Percentiles rank a stretch among this genome's conserved stretches.
Conservation (phyloP, 2,329 filamentous ascomycete genomes). For the Botrytis galanthina region DNA sequence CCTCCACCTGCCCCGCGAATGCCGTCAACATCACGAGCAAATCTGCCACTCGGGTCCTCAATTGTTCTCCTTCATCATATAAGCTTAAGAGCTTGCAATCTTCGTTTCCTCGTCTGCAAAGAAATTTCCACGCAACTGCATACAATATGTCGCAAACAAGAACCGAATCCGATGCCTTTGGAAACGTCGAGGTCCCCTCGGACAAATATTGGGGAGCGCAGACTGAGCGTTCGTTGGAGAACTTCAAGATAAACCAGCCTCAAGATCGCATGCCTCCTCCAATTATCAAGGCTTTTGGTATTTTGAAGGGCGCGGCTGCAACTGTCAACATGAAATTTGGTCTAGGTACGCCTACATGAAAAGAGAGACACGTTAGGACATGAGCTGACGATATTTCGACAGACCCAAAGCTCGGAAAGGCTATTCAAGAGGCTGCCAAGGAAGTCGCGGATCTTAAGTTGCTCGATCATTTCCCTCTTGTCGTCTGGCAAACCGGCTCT, state of each 20-base stretch:
- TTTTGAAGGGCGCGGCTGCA: slow-evolving; percentile 94
- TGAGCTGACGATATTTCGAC: slow-evolving; percentile 34
- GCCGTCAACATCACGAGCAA: slow-evolving; percentile 13
- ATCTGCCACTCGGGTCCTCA: slow-evolving; percentile 18
- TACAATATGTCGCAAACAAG: slow-evolving; percentile 54
- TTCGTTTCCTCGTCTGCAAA: slow-evolving; percentile 26
- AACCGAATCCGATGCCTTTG: slow-evolving; percentile 96
- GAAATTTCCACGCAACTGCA: slow-evolving; percentile 37
- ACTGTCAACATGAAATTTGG: slow-evolving; percentile 94
- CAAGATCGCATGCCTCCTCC: slow-evolving; percentile 97
- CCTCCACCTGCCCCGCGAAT: slow-evolving; percentile 14
- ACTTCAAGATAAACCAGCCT: slow-evolving; percentile 99
- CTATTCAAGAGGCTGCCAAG: slow-evolving; percentile 89
- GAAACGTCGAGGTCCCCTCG: slow-evolving; percentile 84
- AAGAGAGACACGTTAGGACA: slow-evolving; percentile 14
- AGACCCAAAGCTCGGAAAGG: slow-evolving; percentile 87
- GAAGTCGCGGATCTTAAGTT: slow-evolving; percentile 95
- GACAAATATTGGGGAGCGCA: slow-evolving; percentile 99
- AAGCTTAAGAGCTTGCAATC: slow-evolving; percentile 10
- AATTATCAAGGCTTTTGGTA: slow-evolving; percentile 89
- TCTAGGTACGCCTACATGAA: slow-evolving; percentile 58
- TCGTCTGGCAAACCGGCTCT: slow-evolving; percentile 98
- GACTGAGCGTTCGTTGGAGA: slow-evolving; percentile 91
- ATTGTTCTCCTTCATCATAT: slow-evolving; percentile 20
- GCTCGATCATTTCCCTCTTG: slow-evolving; percentile 94